These are phyloP conservation scores for Pinus tabuliformis DNA, from an alignment of 75 land plant genomes.

Conservation along the genomic window DNA sequence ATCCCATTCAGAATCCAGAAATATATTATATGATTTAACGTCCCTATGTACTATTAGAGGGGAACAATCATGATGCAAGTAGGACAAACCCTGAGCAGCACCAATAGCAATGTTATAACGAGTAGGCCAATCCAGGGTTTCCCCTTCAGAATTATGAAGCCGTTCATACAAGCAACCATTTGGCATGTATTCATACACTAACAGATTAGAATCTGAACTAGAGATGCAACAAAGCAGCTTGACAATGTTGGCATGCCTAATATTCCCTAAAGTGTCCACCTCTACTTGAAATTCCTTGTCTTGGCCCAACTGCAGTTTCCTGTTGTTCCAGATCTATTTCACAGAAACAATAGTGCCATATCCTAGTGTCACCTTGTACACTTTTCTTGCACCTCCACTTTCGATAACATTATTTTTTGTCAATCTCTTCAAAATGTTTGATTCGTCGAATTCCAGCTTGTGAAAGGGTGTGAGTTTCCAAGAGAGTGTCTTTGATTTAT, in stretches of 20 bases:
- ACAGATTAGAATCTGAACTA: conserved; percentile 43
- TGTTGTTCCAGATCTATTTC: conserved; percentile 28
- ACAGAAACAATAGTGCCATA: conserved; percentile 67
- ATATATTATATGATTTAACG: conserved; percentile 70
- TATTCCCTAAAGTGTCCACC: conserved; percentile 56
- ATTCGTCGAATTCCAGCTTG: conserved; percentile 51
- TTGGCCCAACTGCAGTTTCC: not conserved
- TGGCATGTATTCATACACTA: conserved; percentile 81
- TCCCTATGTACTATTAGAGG: conserved; percentile 68
- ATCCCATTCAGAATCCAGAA: conserved; percentile 56
- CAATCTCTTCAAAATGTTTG: conserved; percentile 37
- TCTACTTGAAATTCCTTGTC: conserved; percentile 58
- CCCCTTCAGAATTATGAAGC: conserved; percentile 42
- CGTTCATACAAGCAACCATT: conserved; percentile 64
- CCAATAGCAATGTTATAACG: conserved; percentile 49
- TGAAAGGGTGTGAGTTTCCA: conserved; percentile 91
- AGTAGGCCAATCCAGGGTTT: conserved; percentile 44
- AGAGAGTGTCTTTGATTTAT: conserved; percentile 1
- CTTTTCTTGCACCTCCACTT: conserved; percentile 67
- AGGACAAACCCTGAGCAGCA: conserved; percentile 57
- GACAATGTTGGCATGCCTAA: conserved; percentile 79
- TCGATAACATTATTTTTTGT: conserved; percentile 64
- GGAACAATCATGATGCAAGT: conserved; percentile 67
- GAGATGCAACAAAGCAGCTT: conserved; percentile 79
- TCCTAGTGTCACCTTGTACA: conserved; percentile 48